Evolutionary conservation across 2,329 filamentous ascomycete species (phyloP).

Genomic region (Thelonectria blattea): DNA sequence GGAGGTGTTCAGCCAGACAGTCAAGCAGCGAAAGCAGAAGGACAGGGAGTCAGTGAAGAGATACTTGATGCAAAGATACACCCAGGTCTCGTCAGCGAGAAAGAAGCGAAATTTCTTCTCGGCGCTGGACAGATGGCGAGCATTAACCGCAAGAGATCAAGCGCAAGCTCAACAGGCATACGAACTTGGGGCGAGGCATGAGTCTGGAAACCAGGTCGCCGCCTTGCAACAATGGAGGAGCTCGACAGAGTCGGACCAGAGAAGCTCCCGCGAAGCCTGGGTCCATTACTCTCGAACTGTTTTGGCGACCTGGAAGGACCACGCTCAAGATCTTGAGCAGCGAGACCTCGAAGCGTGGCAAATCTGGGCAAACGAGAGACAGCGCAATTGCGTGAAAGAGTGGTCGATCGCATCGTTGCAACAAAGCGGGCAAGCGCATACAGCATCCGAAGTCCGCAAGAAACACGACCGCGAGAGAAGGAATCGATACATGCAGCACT

Average conservation of each 20-base stretch:
- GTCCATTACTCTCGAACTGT: slow-evolving; percentile 30
- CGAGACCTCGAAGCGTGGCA: slow-evolving; percentile 38
- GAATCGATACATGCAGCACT: slow-evolving; percentile 40
- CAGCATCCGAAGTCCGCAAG: slow-evolving; percentile 42
- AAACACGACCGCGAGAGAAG: slow-evolving; percentile 43
- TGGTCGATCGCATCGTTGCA: slow-evolving; percentile 48
- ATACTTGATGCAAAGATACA: slow-evolving; percentile 45
- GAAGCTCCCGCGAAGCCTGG: slow-evolving; percentile 26
- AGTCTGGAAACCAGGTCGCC: slow-evolving; percentile 16
- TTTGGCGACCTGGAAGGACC: slow-evolving; percentile 34
- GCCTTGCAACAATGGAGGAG: slow-evolving; percentile 31
- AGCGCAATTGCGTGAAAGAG: slow-evolving; percentile 43
- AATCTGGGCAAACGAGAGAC: slow-evolving; percentile 42
- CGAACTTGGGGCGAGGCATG: slow-evolving; percentile 23
- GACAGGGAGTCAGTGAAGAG: slow-evolving; percentile 41
- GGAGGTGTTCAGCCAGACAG: slow-evolving; percentile 34
- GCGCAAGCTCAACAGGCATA: slow-evolving; percentile 25
- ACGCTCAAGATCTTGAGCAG: slow-evolving; percentile 31
- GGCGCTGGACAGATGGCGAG: slow-evolving; percentile 42
- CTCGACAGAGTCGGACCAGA: slow-evolving; percentile 26
- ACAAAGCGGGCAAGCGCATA: slow-evolving; percentile 46
- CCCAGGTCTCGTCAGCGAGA: slow-evolving; percentile 41
- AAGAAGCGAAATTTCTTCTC: slow-evolving; percentile 43
- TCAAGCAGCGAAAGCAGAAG: slow-evolving; percentile 35
- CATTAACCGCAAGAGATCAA: slow-evolving; percentile 18